Base-by-base conservation (phyloP, 768 basidiomycete species). In the Rhizopogon sp. region DNA sequence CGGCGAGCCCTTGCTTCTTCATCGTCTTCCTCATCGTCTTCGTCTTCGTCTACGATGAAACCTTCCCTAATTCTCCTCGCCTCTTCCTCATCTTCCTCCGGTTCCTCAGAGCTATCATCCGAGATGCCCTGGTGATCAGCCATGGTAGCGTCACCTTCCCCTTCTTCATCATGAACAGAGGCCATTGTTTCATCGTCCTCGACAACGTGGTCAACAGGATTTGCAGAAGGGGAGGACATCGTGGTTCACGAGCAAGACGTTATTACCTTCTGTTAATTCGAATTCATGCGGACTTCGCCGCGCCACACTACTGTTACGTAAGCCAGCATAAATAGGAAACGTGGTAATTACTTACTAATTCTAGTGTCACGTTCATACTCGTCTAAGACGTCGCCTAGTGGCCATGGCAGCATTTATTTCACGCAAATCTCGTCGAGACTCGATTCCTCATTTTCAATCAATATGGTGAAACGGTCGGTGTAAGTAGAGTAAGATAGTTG, bases 41-140 rank as follows among this genome's bases (percentile, higher is more conserved):
- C 88, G 0, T 90, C 93, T 56, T 95, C 92, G 8, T 90, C 90
- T 7, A 94, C 93, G 62, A 98, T 97, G 66, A 98, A 97, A 0
- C 91, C 94, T 49, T 94, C 90, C 50, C 84, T 76, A 54, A 97
- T 83, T 54, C 82, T 77, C 55, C 82, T 79, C 62, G 76, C 88
- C 73, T 93, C 93, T 58, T 96, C 95, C 62, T 85, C 89, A 65
- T 96, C 93, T 46, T 96, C 93, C 39, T 95, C 91, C 37, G 82
- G 87, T 65, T 93, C 90, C 63, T 92, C 91, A 43, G 90, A 93
- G 68, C 90, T 93, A 70, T 93, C 90, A 66, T 89, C 88, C 17
- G 84, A 81, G 54, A 72, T 72, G 22, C 55, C 63, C 17, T 62
- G 60, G 53, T 73, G 76, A 40, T 77, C 76, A 71, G 79, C 80